Evolutionary conservation across 768 basidiomycete species (phyloP), one percentile per base, ranked within the genome.

Genomic region (Coprinellus aureogranulatus): DNA sequence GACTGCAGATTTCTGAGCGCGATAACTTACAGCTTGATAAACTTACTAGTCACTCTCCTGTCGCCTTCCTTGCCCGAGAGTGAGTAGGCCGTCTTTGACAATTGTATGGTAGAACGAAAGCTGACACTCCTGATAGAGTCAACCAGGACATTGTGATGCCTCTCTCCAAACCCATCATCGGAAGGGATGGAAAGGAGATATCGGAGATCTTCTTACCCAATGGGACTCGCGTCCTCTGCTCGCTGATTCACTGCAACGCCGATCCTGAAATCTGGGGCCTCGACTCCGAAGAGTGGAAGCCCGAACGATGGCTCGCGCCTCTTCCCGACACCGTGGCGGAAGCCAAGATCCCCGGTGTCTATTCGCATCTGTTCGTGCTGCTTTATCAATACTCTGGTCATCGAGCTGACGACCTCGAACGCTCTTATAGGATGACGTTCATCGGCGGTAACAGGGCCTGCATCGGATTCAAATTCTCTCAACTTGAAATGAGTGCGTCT

Each of bases 391-490:
- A 8, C 12, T 16, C 8, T n/a, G 30, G 14, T n/a, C n/a, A 39
- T 37, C 4, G 10, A 1, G 12, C 18, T 40, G 25, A 8, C 28
- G 6, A 6, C 14, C 16, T 6, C 22, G 4, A 41, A n/a, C 23
- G 20, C n/a, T 37, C n/a, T 54, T 14, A 2, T 11, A 79, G 77
- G 27, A 75, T 78, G 75, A 78, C 78, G 1, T 81, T 78, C 64
- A 55, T 75, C 10, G 77, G 72, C 31, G 79, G 79, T 18, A 68
- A 71, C 9, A 65, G 78, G 25, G 69, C 77, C 8, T 80, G 78
- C 70, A 77, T 79, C 30, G 80, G 77, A 0, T 77, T 80, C 67
- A 79, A 81, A 62, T 80, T 82, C 66, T 71, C 78, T 1, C 72
- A 80, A 58, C 65, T 81, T 4, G 79, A 80, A 60, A 77, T 79